Percentiles rank a stretch among this genome's conserved stretches.
Evolutionary conservation across 305 asterid species (phyloP).

Genomic region (Galium porrigens): DNA sequence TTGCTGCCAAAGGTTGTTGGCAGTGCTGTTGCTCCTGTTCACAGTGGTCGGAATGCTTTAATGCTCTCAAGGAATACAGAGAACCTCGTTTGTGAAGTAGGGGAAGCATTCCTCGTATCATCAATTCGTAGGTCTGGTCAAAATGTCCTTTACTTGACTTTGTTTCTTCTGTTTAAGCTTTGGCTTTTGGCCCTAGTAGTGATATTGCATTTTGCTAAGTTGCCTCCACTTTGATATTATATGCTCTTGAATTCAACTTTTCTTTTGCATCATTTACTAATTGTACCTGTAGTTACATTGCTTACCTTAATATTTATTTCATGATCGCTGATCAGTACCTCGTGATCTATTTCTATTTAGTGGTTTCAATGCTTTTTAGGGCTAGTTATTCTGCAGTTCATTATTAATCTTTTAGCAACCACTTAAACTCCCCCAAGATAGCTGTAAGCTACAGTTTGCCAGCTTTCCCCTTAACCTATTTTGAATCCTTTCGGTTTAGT

Average conservation of each 20-base stretch:
- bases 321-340: background rate
- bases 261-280: background rate
- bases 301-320: background rate
- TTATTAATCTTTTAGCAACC: background rate
- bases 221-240: background rate
- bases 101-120: conserved; percentile 78
- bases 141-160: conserved; percentile 14
- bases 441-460: background rate
- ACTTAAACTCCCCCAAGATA: background rate
- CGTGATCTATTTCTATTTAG: background rate
- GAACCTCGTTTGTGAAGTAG: conserved; percentile 52
- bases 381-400: background rate
- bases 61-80: conserved; percentile 54
- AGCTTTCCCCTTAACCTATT: background rate
- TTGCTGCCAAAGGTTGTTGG: conserved; percentile 69
- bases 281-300: background rate
- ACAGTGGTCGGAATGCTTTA: conserved; percentile 45
- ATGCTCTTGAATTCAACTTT: background rate
- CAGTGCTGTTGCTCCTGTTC: conserved; percentile 41
- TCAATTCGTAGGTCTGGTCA: conserved; percentile 61
- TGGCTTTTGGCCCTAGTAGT: background rate
- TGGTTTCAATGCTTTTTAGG: background rate
- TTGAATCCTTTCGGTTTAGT: background rate
- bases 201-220: too few relatives aligned
- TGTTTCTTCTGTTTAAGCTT: background rate